phyloP scores from a whole-genome alignment of 2,329 filamentous ascomycete genomes.

The Fusarium sp. region DNA sequence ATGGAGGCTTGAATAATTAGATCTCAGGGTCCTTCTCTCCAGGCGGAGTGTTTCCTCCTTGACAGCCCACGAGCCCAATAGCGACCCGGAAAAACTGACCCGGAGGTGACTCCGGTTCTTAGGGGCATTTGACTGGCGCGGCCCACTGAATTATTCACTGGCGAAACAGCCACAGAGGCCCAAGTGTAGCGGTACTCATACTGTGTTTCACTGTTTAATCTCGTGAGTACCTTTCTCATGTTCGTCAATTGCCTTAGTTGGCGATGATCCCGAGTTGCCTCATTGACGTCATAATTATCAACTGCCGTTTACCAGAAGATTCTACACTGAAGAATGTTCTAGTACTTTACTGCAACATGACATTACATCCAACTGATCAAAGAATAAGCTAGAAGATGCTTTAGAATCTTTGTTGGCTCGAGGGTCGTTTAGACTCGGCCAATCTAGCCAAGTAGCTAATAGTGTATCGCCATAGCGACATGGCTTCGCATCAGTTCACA shows the following conservation, averaged over 20 bases:
- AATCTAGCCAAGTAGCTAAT: neutral
- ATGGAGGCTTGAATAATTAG: slow-evolving; percentile 6
- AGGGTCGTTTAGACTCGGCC: neutral
- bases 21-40: slow-evolving; percentile 6
- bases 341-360: neutral
- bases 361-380: neutral
- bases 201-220: neutral
- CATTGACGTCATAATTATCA: slow-evolving; percentile 41
- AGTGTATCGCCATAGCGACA: neutral
- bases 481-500: neutral
- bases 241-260: neutral
- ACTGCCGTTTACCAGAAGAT: slow-evolving; percentile 16
- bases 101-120: slow-evolving; percentile 2
- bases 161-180: slow-evolving; percentile 2
- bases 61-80: neutral
- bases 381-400: neutral
- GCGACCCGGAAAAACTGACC: neutral
- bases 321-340: neutral
- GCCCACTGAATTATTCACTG: neutral
- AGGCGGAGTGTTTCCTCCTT: slow-evolving; percentile 44
- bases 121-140: neutral
- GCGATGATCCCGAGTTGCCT: slow-evolving; percentile 32
- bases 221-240: neutral
- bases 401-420: neutral
- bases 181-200: neutral